Base-by-base conservation (phyloP, 1,139 yeast genomes). In the Yamadazyma taylorii region DNA sequence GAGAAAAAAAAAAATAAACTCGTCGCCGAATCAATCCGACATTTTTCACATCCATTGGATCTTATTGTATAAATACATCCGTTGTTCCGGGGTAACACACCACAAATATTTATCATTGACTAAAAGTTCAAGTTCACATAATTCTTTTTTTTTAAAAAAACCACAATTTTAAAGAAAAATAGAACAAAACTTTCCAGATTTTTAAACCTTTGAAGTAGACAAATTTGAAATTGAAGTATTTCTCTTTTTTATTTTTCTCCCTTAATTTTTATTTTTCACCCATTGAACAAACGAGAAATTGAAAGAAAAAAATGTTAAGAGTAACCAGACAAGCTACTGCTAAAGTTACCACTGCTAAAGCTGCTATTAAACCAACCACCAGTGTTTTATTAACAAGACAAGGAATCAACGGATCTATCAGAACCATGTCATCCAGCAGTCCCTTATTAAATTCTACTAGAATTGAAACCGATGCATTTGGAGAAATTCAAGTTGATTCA, bases 381-480 rank as follows among this genome's bases (percentile, higher is more conserved):
- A 35, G 28, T 13, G 23, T 27, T 13, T 13, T 29, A 15, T 16
- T 27, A 10, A 15, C 11, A 19, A 19, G 21, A 19, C 21, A 19
- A 19, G 21, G 21, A 19, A 19, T 6, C 8, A 19, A 19, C 8
- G 8, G 5, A 27, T 16, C 27, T 4, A n/a, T 24, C 30, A 64
- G 72, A 58, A 35, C 52, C 39, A 58, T 68, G 44, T 50, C 66
- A 19, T 41, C 61, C 24, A 47, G 65, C 10, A 40, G 60, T 7
- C 42, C 56, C 29, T 46, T 56, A 33, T 47, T 58, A 40, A 49
- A 55, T 15, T 27, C 38, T 36, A 61, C 70, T 42, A 82, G 97
- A 72, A 78, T 78, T 42, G 98, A 92, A 65, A 78, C 89, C 41
- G 98, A 92, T 66, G 97, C 97, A 36, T 92, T 92, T 58, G 98